Base-by-base conservation (phyloP, 106 monocot species). In the Acanthochlamys bracteata region DNA sequence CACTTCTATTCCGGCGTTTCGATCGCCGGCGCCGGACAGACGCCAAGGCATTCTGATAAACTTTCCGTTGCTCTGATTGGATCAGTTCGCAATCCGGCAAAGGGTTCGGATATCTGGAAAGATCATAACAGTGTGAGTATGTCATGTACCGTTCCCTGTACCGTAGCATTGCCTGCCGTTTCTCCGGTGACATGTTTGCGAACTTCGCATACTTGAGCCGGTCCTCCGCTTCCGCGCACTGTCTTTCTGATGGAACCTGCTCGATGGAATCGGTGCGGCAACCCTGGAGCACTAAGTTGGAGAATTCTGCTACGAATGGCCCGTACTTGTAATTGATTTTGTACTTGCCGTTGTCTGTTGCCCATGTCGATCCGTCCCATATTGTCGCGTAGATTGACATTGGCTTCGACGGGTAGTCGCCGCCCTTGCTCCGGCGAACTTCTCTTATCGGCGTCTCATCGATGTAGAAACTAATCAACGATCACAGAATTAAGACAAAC, bases 51-150 rank as follows among this genome's bases (percentile, higher is more conserved):
- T 72, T 78, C 61, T 78, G 72, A 60, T 61, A 75, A 47, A 72
- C 75, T 55, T 66, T 53, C 15, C 43, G 52, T 69, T 69, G 58
- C 78, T 85, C 81, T 22, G 74, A 64, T 15, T 63, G 59, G 2
- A 70, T 57, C 1, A 75, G 55, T 17, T 66, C 65, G 54, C 85
- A 85, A 20, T 85, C 85, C 22, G 85, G 81, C 20, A 85, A 66
- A 8, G 74, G 54, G 43, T 51, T 42, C 13, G 75, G 80, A 25
- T 85, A 85, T 59, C 85, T 64, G 11, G 17, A 39, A 16, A 55
- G 52, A 60, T 86, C 86, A 40, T 86, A 79, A 25, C 86, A 86
- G 54, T 70, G 69, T 20, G 79, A 64, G 61, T 86, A 86, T n/a
- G 75, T 79, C 82, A 86, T 86, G 68, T 76, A 67, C 42, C 58